phyloP scores from a whole-genome alignment of 768 basidiomycete species.

The Russula lepida region DNA sequence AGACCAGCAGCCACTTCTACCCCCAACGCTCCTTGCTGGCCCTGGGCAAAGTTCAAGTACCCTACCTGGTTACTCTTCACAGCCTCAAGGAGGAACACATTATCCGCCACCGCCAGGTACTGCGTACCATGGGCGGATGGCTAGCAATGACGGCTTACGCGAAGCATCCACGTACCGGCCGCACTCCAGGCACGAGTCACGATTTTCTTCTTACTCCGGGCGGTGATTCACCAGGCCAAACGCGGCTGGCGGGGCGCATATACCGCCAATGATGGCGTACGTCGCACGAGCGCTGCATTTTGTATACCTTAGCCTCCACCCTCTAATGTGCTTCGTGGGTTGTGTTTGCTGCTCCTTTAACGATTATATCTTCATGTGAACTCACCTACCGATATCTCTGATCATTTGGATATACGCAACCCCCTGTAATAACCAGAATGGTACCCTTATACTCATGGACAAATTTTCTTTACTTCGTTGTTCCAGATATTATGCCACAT shows the following conservation, averaged over 20 bases:
- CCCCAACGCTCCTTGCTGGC: slow-evolving; percentile 8
- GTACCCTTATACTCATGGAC: background rate
- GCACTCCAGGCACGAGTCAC: slow-evolving; percentile 24
- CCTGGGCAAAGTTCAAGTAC: slow-evolving; percentile 1
- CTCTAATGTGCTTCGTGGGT: background rate
- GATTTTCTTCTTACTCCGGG: slow-evolving; percentile 22
- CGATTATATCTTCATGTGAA: background rate
- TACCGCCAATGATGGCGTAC: slow-evolving; percentile 5
- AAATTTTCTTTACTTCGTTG: background rate
- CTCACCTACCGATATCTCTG: background rate
- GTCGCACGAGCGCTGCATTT: background rate
- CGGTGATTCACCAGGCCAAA: slow-evolving; percentile 15
- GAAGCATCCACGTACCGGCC: slow-evolving; percentile 63
- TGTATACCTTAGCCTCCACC: background rate
- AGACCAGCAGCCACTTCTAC: slow-evolving; percentile 57
- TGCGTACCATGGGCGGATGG: slow-evolving; percentile 35
- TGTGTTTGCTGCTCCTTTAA: background rate
- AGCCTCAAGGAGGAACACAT: slow-evolving; percentile 5
- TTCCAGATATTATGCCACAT: background rate
- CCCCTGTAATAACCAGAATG: background rate
- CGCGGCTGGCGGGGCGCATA: slow-evolving; percentile 2
- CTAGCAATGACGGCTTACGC: slow-evolving; percentile 33
- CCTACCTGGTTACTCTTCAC: slow-evolving; percentile 18
- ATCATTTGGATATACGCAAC: background rate
- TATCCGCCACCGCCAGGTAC: slow-evolving; percentile 37